phyloP scores from a whole-genome alignment of 805 yeast genomes.

The Candida namnaoensis region DNA sequence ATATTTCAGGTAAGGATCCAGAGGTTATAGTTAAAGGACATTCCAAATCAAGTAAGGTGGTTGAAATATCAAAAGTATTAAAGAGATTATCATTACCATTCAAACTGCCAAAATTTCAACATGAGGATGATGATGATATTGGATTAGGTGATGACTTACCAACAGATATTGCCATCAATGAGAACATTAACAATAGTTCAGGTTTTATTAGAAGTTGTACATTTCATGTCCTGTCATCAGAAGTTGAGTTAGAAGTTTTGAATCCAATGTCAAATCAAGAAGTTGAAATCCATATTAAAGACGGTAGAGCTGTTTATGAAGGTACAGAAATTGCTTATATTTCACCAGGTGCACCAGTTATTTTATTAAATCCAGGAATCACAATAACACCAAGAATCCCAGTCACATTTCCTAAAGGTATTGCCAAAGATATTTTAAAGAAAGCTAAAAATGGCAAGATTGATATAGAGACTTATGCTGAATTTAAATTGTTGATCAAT shows the following conservation, averaged over 20 bases:
- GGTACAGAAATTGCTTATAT: slow-evolving; percentile 35
- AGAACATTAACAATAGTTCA: slow-evolving; percentile 2
- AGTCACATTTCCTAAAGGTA: slow-evolving; percentile 31
- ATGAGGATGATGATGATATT: slow-evolving; percentile 2
- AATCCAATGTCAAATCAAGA: slow-evolving; percentile 47
- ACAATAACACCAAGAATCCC: slow-evolving; percentile 42
- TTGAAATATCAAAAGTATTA: slow-evolving; percentile 16
- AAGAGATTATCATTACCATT: slow-evolving; percentile 18
- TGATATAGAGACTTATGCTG: slow-evolving; percentile 35
- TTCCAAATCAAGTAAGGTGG: slow-evolving; percentile 13
- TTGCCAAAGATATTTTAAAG: slow-evolving; percentile 39
- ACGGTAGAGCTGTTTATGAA: slow-evolving; percentile 40
- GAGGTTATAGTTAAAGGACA: slow-evolving; percentile 21
- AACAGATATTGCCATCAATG: too few relatives aligned
- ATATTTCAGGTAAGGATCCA: slow-evolving; percentile 29
- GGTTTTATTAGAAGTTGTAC: slow-evolving; percentile 41
- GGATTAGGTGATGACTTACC: background rate
- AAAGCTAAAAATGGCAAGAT: slow-evolving; percentile 44
- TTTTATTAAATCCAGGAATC: slow-evolving; percentile 43
- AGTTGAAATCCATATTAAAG: slow-evolving; percentile 29
- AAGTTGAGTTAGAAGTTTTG: slow-evolving; percentile 41
- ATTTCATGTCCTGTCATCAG: slow-evolving; percentile 46
- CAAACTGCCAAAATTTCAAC: slow-evolving; percentile 16
- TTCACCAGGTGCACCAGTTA: slow-evolving; percentile 27
- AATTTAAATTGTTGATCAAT: slow-evolving; percentile 30